Evolutionary conservation across 1,284 basidiomycete genomes (phyloP).

Genomic region (Cutaneotrichosporon sp.): DNA sequence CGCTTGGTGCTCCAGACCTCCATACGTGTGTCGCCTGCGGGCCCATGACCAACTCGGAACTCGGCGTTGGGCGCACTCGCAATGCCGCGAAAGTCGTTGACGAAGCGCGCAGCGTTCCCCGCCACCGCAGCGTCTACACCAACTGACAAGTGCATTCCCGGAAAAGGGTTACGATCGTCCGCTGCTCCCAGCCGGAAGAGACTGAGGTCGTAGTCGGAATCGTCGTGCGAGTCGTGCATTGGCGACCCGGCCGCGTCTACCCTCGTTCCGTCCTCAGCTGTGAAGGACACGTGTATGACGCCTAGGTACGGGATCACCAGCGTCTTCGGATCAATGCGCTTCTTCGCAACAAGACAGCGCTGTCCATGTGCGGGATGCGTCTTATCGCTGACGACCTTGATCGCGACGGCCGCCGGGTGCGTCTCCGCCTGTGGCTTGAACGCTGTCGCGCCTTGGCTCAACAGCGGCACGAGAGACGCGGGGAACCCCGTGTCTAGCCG

Average conservation of each 20-base stretch:
- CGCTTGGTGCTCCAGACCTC: constrained; percentile 61
- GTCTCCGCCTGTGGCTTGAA: neutral
- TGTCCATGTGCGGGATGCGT: constrained; percentile 76
- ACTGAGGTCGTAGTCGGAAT: constrained; percentile 74
- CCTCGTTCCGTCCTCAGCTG: constrained; percentile 46
- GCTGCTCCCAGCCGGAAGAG: constrained; percentile 54
- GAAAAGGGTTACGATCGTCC: constrained; percentile 29
- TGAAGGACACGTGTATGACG: constrained; percentile 53
- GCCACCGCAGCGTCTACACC: constrained; percentile 63
- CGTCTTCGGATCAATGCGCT: constrained; percentile 61
- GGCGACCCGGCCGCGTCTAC: neutral
- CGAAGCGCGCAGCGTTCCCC: constrained; percentile 81
- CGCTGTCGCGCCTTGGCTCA: constrained; percentile 1
- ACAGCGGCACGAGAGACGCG: constrained; percentile 24
- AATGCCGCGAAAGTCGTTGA: constrained; percentile 81
- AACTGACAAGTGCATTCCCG: constrained; percentile 34
- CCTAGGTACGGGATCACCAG: constrained; percentile 78
- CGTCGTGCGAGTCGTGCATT: constrained; percentile 24
- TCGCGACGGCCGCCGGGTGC: constrained; percentile 16
- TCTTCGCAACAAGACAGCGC: constrained; percentile 69
- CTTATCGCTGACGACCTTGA: constrained; percentile 39
- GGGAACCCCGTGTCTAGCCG: constrained; percentile 40
- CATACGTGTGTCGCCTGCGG: constrained; percentile 66
- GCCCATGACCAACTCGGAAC: constrained; percentile 59
- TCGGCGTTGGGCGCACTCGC: constrained; percentile 62